Conservation (phyloP, 768 basidiomycete genomes). For the Mycena galericulata region DNA sequence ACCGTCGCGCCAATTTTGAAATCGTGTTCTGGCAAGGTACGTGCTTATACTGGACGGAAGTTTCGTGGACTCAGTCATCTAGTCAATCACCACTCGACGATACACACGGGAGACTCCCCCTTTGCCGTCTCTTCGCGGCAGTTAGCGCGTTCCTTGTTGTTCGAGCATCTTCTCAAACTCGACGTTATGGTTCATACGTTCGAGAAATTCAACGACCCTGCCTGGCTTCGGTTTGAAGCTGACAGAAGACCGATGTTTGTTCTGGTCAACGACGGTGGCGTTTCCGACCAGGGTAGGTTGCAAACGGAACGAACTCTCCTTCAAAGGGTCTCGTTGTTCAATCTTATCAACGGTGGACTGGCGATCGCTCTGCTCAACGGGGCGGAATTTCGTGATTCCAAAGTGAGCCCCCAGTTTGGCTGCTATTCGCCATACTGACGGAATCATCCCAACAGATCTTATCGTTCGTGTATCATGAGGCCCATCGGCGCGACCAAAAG, state of each 20-base stretch:
- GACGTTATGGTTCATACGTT: conserved; percentile 61
- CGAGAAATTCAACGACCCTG: conserved; percentile 54
- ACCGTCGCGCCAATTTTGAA: conserved; percentile 67
- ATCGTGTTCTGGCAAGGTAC: conserved; percentile 73
- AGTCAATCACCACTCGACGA: conserved; percentile 60
- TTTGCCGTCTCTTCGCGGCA: conserved; percentile 59
- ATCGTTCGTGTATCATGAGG: conserved; percentile 66
- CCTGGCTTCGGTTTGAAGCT: conserved; percentile 61
- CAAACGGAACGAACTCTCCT: conserved; percentile 48
- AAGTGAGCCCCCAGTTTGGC: conserved; percentile 51
- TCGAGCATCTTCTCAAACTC: conserved; percentile 59
- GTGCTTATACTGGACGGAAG: conserved; percentile 1
- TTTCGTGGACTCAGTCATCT: neutral
- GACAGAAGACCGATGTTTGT: conserved; percentile 73
- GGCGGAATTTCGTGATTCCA: conserved; percentile 71
- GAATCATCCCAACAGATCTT: conserved; percentile 56
- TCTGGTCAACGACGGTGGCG: conserved; percentile 66
- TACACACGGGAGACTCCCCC: conserved; percentile 49
- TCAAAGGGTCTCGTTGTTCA: conserved; percentile 63
- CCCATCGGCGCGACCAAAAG: conserved; percentile 26
- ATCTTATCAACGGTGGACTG: conserved; percentile 61
- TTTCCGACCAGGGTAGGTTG: conserved; percentile 29
- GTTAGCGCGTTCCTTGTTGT: conserved; percentile 65
- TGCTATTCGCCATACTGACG: neutral
- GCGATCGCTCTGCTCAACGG: conserved; percentile 65